Base-by-base conservation (phyloP, 2,329 filamentous ascomycete genomes). In the Emmonsiellopsis sp. region DNA sequence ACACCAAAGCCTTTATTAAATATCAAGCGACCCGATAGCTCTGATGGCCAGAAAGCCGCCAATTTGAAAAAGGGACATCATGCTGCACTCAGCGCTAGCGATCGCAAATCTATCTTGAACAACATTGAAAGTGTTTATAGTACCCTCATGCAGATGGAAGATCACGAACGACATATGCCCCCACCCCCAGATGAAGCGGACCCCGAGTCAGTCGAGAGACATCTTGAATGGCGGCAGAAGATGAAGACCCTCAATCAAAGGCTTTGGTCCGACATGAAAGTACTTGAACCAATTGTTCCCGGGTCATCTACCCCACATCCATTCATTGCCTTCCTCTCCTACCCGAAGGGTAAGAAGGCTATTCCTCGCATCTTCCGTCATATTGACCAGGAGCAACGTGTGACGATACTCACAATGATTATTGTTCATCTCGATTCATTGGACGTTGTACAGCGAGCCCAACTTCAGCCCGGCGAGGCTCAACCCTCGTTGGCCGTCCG, bases 281-380 rank as follows among this genome's bases (percentile, higher is more conserved):
- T 98, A 49, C 88, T 95, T 72, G 92, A 95, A 66, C 91, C 90
- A 1, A 93, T 96, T 61, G 86, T 82, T 32, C 79, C 76, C 45
- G 88, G 85, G 51, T 81, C 86, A 3, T 78, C 84, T 14, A 75
- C 76, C 2, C 76, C 80, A 14, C 93, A 98, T 68, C 93, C 93
- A 0, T 98, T 98, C 72, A 96, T 98, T 61, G 88, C 91, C 46
- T 92, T 98, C 68, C 76, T 98, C 46, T 95, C 91, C 4, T 94
- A 93, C 64, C 83, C 85, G 61, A 98, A 98, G 76, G 93, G 93
- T 65, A 97, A 96, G 75, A 95, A 93, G 74, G 88, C 88, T 1
- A 89, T 98, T 56, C 90, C 90, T 49, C 88, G 93, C 53, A 87
- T 97, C 51, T 97, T 97, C 80, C 86, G 90, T 43, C 89, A 96